phyloP scores from a whole-genome alignment of 805 yeast genomes.

The Barnettozyma siamensis region DNA sequence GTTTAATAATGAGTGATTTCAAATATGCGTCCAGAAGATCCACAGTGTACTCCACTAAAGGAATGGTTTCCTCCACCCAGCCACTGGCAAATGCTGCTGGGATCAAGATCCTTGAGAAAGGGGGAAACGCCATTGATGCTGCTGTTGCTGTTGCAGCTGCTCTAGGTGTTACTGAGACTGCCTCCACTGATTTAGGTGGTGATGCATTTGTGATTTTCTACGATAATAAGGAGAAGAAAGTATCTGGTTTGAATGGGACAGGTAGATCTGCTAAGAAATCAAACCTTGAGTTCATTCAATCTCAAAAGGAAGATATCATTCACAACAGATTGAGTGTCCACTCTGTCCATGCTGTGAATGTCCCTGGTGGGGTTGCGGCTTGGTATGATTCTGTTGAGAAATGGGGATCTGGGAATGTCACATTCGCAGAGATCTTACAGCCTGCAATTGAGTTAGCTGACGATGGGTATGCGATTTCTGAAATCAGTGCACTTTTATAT shows the following conservation, averaged over 20 bases:
- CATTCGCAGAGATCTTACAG: constrained; percentile 49
- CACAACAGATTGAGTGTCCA: constrained; percentile 44
- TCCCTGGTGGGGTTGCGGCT: constrained; percentile 78
- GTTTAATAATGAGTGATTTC: constrained; percentile 7
- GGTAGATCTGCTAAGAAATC: constrained; percentile 59
- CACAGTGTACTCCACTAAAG: constrained; percentile 65
- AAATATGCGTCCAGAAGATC: constrained; percentile 57
- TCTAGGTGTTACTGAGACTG: constrained; percentile 50
- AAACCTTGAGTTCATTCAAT: constrained; percentile 41
- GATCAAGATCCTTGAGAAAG: constrained; percentile 52
- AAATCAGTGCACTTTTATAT: constrained; percentile 52
- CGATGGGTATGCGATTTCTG: constrained; percentile 59
- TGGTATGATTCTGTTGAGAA: constrained; percentile 64
- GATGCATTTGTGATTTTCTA: constrained; percentile 63
- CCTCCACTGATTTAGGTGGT: constrained; percentile 62
- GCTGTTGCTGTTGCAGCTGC: constrained; percentile 56
- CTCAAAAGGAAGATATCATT: constrained; percentile 33
- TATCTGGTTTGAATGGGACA: constrained; percentile 68
- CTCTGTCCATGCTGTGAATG: constrained; percentile 58
- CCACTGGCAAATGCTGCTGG: constrained; percentile 77
- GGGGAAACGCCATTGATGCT: constrained; percentile 72
- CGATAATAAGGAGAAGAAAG: constrained; percentile 41
- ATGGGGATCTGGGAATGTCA: constrained; percentile 70
- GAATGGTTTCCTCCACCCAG: constrained; percentile 71
- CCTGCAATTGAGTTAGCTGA: constrained; percentile 70